Evolutionary conservation across 768 basidiomycete genomes (phyloP), one percentile per base, ranked within the genome.

Genomic region (Russula dissimulans): DNA sequence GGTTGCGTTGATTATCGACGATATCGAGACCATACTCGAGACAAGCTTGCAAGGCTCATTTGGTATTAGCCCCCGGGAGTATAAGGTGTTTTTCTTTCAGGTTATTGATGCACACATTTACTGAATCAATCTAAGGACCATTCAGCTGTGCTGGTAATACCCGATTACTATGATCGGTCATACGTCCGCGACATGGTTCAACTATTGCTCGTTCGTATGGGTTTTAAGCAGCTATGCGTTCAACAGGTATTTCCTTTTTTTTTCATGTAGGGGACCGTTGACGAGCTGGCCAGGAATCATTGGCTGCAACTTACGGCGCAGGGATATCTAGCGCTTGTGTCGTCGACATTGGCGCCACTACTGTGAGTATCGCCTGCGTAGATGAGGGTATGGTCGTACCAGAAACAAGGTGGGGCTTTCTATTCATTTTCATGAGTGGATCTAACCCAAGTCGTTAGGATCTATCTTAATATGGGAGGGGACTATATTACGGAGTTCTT

Each of bases 251-350:
- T 51, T n/a, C 22, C 22, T 22, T 46, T 46, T 51, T 43, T 36
- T 12, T 58, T 49, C 22, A 26, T 26, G 32, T 54, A 26, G 45
- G 38, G 41, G 39, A 54, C 45, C 11, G 58, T 32, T 63, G 36
- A 56, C 53, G 45, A 15, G 32, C 32, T 45, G 45, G 4, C 60
- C 63, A 97, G 91, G 95, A 97, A 77, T 88, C 92, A 4, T 77
- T 95, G 43, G 89, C 91, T 38, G 93, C 95, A 4, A 92, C 92
- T 0, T 97, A 95, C 69, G 95, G 95, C 22, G 94, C 95, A 7
- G 95, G 95, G 7, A 85, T 98, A 54, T 91, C 91, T 0, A 89
- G 85, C 67, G 97, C 95, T 11, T 98, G 97, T 68, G 91, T 99
- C 5, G 89, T 99, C 39, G 92, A 99, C 70, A 86, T 98, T 53